phyloP scores from a whole-genome alignment of 805 yeast genomes.

The Diddensiella caesifluorescens region DNA sequence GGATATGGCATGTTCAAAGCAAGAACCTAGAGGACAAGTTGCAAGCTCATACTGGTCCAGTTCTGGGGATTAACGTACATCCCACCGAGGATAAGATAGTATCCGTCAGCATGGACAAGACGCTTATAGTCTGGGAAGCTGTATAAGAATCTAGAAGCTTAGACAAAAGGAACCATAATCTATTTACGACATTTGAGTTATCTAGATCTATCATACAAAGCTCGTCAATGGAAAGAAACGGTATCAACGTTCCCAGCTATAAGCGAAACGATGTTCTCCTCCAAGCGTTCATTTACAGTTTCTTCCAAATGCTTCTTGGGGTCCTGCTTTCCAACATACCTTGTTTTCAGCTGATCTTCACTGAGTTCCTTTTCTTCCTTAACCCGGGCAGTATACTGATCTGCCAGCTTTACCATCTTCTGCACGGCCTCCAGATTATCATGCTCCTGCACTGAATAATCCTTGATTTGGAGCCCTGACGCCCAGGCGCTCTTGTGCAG shows the following conservation, averaged over 20 bases:
- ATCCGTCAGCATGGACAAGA: constrained; percentile 21
- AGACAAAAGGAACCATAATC: neutral
- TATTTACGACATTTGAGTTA: neutral
- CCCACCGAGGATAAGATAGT: constrained; percentile 18
- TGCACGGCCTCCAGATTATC: constrained; percentile 67
- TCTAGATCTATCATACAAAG: neutral
- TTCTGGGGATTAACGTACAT: constrained; percentile 23
- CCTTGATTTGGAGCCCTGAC: constrained; percentile 72
- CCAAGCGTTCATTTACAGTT: constrained; percentile 79
- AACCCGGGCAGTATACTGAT: constrained; percentile 82
- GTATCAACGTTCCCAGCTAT: constrained; percentile 87
- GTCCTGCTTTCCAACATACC: constrained; percentile 97
- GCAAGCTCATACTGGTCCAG: constrained; percentile 23
- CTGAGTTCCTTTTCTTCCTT: constrained; percentile 85
- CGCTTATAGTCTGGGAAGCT: constrained; percentile 11
- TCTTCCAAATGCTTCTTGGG: constrained; percentile 96
- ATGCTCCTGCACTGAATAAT: constrained; percentile 73
- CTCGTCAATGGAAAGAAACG: constrained; percentile 59
- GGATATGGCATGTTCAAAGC: constrained; percentile 65
- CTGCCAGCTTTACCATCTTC: constrained; percentile 83
- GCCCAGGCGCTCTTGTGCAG: constrained; percentile 96
- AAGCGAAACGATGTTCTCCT: constrained; percentile 82
- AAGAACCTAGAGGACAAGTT: constrained; percentile 41
- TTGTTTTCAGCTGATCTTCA: constrained; percentile 85
- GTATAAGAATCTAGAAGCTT: neutral